phyloP scores from a whole-genome alignment of 202 grass and related monocot genomes.

The Bolboschoenoplectus hybrid region DNA sequence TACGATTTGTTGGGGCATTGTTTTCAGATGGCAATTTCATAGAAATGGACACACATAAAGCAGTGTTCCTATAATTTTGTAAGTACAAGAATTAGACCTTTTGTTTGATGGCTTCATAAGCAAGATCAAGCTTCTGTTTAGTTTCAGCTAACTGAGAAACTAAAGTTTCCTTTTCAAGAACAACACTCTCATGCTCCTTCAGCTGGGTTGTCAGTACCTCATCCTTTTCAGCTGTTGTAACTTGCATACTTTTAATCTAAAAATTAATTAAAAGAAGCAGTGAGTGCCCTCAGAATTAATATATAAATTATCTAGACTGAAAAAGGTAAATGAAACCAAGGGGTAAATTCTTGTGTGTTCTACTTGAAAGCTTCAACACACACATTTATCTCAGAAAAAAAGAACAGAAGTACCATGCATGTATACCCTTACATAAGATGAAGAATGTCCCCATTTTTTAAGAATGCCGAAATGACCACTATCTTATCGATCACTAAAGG shows the following conservation, averaged over 20 bases:
- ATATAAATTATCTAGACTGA: slow-evolving; percentile 8
- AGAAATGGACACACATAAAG: neutral
- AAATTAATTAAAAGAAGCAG: slow-evolving; percentile 29
- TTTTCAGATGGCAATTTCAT: slow-evolving; percentile 13
- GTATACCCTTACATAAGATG: neutral
- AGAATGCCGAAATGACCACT: neutral
- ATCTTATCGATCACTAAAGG: neutral
- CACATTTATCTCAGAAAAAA: neutral
- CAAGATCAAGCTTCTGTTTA: slow-evolving; percentile 68
- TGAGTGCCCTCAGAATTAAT: neutral
- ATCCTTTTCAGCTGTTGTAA: slow-evolving; percentile 70
- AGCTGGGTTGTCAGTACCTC: slow-evolving; percentile 55
- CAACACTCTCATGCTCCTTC: slow-evolving; percentile 65
- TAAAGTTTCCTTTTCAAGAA: slow-evolving; percentile 63
- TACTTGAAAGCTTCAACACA: slow-evolving; percentile 19
- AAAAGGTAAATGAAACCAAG: neutral
- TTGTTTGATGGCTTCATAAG: slow-evolving; percentile 71
- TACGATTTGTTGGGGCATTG: neutral
- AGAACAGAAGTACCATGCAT: neutral
- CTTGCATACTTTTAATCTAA: slow-evolving; percentile 80
- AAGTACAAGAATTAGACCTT: slow-evolving; percentile 54
- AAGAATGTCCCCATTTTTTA: neutral
- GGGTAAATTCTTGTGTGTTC: neutral
- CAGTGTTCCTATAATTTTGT: neutral
- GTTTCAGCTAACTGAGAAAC: slow-evolving; percentile 62